Percentiles rank a stretch among this genome's conserved stretches.
phyloP scores from a whole-genome alignment of 75 land plant genomes.

The Sequoiadendron giganteum region DNA sequence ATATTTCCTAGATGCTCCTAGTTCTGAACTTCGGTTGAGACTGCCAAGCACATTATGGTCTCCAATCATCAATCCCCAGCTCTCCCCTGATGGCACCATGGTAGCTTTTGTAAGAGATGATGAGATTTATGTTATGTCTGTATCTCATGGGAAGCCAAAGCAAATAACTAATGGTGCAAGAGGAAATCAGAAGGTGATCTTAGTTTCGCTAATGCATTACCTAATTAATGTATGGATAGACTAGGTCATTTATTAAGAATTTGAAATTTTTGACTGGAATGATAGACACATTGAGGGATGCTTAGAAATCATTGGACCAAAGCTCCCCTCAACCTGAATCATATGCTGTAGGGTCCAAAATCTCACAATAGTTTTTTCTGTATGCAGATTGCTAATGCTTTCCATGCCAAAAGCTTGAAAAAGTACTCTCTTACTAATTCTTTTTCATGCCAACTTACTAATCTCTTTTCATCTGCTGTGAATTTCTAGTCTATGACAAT shows the following conservation, averaged over 20 bases:
- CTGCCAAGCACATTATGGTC: conserved; percentile 53
- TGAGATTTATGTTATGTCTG: conserved; percentile 72
- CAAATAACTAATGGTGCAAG: conserved; percentile 78
- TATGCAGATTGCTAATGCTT: neutral
- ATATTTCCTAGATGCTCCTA: conserved; percentile 65
- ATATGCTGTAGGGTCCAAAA: neutral
- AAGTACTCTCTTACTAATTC: neutral
- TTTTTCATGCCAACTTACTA: no score
- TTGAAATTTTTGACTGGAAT: neutral
- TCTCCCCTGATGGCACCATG: conserved; percentile 93
- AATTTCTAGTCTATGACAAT: neutral
- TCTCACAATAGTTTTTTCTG: neutral
- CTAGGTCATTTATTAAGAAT: neutral
- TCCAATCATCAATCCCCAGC: conserved; percentile 88
- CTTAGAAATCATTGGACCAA: neutral
- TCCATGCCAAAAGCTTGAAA: neutral
- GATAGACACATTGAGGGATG: neutral
- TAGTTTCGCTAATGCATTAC: neutral
- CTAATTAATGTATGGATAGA: neutral
- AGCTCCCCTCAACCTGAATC: neutral
- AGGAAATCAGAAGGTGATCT: conserved; percentile 55
- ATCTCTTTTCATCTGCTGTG: neutral
- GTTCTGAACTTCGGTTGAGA: conserved; percentile 64
- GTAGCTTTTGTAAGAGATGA: conserved; percentile 81
- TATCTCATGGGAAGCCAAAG: conserved; percentile 46